Evolutionary conservation across 257 asterid species (phyloP).

Genomic region (Anisodus tanguticus): DNA sequence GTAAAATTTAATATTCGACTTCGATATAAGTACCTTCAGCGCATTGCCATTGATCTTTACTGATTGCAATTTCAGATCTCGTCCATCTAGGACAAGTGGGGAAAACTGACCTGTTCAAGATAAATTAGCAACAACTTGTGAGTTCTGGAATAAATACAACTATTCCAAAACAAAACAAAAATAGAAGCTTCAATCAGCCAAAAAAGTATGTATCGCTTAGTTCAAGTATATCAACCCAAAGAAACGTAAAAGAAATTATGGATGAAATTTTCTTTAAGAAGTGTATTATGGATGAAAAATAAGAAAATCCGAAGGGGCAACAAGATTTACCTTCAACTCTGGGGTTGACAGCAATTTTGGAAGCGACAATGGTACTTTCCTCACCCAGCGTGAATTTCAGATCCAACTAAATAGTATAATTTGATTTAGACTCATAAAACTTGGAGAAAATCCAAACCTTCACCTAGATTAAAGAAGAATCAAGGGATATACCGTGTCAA

Average conservation of each 20-base stretch:
- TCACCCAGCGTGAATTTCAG: conserved; percentile 81
- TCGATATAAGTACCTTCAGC: conserved; percentile 56
- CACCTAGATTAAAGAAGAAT: conserved; percentile 10
- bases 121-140: conserved; percentile 18
- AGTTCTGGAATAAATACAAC: conserved; percentile 25
- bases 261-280: not conserved
- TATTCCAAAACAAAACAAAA: not conserved
- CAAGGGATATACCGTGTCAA: conserved; percentile 60
- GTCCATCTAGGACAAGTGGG: conserved; percentile 84
- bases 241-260: not conserved
- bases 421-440: conserved; percentile 1
- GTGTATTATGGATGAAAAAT: not conserved
- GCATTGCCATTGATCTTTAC: conserved; percentile 68
- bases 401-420: conserved; percentile 63
- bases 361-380: conserved; percentile 73
- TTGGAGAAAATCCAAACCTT: conserved; percentile 10
- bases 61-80: conserved; percentile 73
- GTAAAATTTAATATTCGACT: not conserved
- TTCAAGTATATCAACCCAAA: not conserved
- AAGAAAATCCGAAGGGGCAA: not conserved
- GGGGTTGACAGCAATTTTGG: conserved; percentile 74
- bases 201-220: not conserved
- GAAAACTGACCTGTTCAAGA: conserved; percentile 62
- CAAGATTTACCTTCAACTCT: conserved; percentile 78
- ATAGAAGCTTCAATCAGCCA: conserved; percentile 3